A percentile compares a stretch with the other conserved stretches of the same genome.
Conservation (phyloP, 331 rosid species). For the Pyracantha coccinea region DNA sequence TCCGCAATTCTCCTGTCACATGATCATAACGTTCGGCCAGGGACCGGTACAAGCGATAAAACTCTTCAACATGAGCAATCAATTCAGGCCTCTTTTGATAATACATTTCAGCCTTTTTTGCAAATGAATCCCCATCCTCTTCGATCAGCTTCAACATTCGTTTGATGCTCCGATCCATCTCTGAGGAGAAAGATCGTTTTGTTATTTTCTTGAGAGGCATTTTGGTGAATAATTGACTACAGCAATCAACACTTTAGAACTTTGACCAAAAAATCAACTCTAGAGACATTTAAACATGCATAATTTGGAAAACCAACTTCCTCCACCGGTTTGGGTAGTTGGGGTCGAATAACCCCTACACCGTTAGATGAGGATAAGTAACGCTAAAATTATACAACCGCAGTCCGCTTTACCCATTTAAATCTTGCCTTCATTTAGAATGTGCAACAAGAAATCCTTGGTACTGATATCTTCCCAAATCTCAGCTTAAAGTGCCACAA, state of each 20-base stretch:
- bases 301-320: slow-evolving; percentile 7
- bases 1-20: slow-evolving; percentile 74
- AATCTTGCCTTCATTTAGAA: slow-evolving; percentile 36
- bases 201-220: slow-evolving; percentile 39
- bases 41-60: slow-evolving; percentile 73
- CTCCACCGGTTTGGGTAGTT: slow-evolving; percentile 24
- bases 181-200: slow-evolving; percentile 51
- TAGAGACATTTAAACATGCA: slow-evolving; percentile 6
- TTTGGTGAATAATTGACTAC: slow-evolving; percentile 10
- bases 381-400: slow-evolving; percentile 20
- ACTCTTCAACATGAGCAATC: slow-evolving; percentile 81
- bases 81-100: slow-evolving; percentile 90
- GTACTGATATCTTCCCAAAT: too few relatives aligned
- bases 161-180: slow-evolving; percentile 80
- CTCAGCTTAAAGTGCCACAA: too few relatives aligned
- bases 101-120: slow-evolving; percentile 95
- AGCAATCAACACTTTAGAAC: neutral
- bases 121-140: slow-evolving; percentile 94
- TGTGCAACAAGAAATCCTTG: slow-evolving; percentile 11
- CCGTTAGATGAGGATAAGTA: slow-evolving; percentile 14
- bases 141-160: slow-evolving; percentile 91
- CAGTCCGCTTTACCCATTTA: slow-evolving; percentile 24
- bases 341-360: slow-evolving; percentile 12
- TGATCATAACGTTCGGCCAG: slow-evolving; percentile 97
- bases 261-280: slow-evolving; percentile 7